Evolutionary conservation across 2,329 filamentous ascomycete species (phyloP), one percentile per base, ranked within the genome.

Genomic region (Xylariaceae sp.): DNA sequence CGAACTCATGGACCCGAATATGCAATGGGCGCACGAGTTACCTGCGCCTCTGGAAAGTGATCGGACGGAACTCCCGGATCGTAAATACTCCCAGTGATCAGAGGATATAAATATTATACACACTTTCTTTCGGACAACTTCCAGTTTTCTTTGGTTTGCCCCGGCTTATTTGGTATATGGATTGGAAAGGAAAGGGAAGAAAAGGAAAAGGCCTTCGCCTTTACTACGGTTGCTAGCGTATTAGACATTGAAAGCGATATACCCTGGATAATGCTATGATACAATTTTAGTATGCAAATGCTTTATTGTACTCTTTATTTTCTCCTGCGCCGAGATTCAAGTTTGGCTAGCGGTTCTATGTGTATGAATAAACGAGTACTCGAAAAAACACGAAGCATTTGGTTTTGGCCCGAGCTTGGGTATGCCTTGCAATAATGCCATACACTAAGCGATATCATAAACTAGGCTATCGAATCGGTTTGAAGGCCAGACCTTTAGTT

Each of bases 1-100:
- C 18, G 65, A 66, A 47, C 40, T 64, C 26, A 55, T 59, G 27
- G 61, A 60, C 8, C 46, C 57, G 6, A 63, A 60, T 27, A 57
- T 58, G 18, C 59, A 63, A 18, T 61, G 59, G 58, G 59, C 61
- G 27, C 53, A 65, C 30, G 64, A 65, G 30, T 48, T 65, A 27
- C 64, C 64, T 5, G 64, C 55, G 18, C 62, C 60, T 8, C 59
- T 65, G 5, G 55, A 58, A 11, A 51, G 51, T 10, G 21, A 47
- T 13, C 49, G 60, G 50, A 50, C 54, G 13, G 64, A 67, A 21
- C 53, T 67, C 30, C 64, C 64, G 36, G 64, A 64, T 53, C 53
- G 57, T 29, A 64, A 62, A 46, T 67, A 62, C 52, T 56, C 58
- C 36, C 46, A n/a, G 41, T 66, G 55, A 64, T 59, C n/a, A 10